Percentiles rank a stretch among this genome's conserved stretches.
These are phyloP conservation scores for Heimioporus sp. DNA, from an alignment of 768 basidiomycete species.

Conservation along the genomic window DNA sequence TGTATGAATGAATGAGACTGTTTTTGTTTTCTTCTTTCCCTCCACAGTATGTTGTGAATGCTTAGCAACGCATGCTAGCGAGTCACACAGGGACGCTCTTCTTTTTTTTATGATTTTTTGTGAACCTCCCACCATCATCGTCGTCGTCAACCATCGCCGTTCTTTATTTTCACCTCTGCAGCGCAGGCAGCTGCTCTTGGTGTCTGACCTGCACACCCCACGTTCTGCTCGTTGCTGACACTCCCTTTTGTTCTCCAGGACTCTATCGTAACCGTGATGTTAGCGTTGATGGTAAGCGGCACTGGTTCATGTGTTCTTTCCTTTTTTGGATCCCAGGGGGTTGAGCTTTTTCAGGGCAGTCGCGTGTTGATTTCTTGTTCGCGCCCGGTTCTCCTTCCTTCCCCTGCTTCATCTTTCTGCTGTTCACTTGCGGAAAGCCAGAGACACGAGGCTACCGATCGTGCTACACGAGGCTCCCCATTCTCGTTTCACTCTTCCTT, in stretches of 20 bases:
- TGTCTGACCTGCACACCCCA: no score
- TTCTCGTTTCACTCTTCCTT: slow-evolving; percentile 17
- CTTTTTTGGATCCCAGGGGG: slow-evolving; percentile 27
- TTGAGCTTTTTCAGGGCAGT: slow-evolving; percentile 34
- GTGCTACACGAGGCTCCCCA: slow-evolving; percentile 47
- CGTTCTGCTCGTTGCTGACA: slow-evolving; percentile 7
- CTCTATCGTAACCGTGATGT: slow-evolving; percentile 11
- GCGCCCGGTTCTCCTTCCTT: slow-evolving; percentile 16
- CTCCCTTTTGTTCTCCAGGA: background rate
- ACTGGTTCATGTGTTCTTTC: slow-evolving; percentile 19
- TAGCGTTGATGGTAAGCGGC: slow-evolving; percentile 28
- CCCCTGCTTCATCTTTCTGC: slow-evolving; percentile 25
- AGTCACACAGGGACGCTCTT: background rate
- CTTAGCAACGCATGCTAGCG: slow-evolving; percentile 24
- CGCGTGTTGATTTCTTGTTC: slow-evolving; percentile 25
- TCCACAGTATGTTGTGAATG: slow-evolving; percentile 9
- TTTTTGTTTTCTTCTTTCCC: slow-evolving; percentile 20
- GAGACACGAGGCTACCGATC: slow-evolving; percentile 48
- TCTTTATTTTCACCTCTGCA: slow-evolving; percentile 1
- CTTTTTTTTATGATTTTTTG: background rate
- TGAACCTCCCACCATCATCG: background rate
- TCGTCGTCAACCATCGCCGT: background rate
- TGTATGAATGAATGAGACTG: slow-evolving; percentile 22
- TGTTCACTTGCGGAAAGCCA: slow-evolving; percentile 39
- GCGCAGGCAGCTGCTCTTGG: slow-evolving; percentile 10